Evolutionary conservation across 163 green algal species (phyloP), one percentile per base, ranked within the genome.

Genomic region (Scenedesmus sp.): DNA sequence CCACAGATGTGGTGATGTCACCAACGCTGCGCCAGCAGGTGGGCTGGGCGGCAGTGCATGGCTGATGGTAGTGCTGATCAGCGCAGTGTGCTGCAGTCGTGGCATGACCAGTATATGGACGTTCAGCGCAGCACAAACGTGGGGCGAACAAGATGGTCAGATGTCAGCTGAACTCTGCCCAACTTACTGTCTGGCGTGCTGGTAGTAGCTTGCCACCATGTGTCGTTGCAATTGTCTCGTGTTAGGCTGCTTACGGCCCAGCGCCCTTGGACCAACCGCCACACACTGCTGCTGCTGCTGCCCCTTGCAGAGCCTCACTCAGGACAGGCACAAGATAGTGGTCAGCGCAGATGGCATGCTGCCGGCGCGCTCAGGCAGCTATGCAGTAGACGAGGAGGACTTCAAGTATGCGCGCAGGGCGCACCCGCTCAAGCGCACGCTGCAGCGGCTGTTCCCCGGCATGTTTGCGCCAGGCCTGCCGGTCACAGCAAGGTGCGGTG

Each of bases 391-490:
- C 34, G 93, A 96, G 64, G 88, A 95, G 76, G 91, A 93, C 10
- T 54, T 92, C 73, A 97, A 98, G 84, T 98, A 98, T 91, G 92
- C 88, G 5, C 94, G 94, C 77, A 92, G 95, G 26, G 92, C 94
- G 15, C 90, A 92, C 52, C 84, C 88, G 15, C 86, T 98, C 15
- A 93, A 93, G 88, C 94, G 96, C 18, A 94, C 94, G 18, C 74
- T 97, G 84, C 95, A 98, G 91, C 89, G 93, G 12, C 76, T 96
- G 13, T 94, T 98, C 70, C 96, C 96, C 4, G 90, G 90, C 12
- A 85, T 97, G 3, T 98, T 98, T 93, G 86, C 92, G 74, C 92
- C 92, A 4, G 93, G 90, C 23, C 66, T 93, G 57, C 90, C 90
- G 15, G 79, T 93, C 18, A 91, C 85, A n/a, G 15, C 23, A 20